A percentile compares a stretch with the other conserved stretches of the same genome.
phyloP scores from a whole-genome alignment of 345 rosid species.

The Kandelia obovata region DNA sequence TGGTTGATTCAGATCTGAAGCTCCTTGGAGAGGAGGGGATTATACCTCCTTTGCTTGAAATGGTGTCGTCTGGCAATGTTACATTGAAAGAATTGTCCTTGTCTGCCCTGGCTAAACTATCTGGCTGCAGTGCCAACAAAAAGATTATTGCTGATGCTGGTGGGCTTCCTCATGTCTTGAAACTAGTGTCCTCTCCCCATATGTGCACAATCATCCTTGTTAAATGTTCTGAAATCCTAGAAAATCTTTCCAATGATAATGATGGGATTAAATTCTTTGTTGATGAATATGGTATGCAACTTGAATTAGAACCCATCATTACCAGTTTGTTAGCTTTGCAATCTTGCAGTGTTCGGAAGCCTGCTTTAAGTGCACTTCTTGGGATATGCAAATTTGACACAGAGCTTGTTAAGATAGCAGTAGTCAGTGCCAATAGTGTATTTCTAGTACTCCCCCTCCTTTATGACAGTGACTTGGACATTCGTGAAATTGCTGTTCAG shows the following conservation, averaged over 20 bases:
- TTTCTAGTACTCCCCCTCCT: conserved; percentile 51
- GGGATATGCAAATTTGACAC: conserved; percentile 50
- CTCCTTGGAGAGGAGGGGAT: conserved; percentile 55
- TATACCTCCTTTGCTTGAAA: conserved; percentile 53
- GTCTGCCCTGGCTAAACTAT: conserved; percentile 44
- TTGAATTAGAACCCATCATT: conserved; percentile 45
- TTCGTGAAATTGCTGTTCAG: conserved; percentile 51
- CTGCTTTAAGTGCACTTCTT: conserved; percentile 46
- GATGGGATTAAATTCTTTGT: conserved; percentile 53
- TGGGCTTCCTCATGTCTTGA: conserved; percentile 47
- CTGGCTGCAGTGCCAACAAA: conserved; percentile 41
- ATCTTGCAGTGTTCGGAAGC: conserved; percentile 38
- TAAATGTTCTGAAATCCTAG: conserved; percentile 50
- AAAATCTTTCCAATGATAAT: conserved; percentile 37
- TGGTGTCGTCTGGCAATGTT: conserved; percentile 35
- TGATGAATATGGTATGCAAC: conserved; percentile 42
- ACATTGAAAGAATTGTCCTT: conserved; percentile 50
- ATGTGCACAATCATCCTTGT: conserved; percentile 32
- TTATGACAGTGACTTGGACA: conserved; percentile 47
- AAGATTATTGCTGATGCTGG: conserved; percentile 48
- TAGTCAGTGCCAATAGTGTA: conserved; percentile 47
- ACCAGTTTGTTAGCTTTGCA: conserved; percentile 45
- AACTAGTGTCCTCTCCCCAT: conserved; percentile 35
- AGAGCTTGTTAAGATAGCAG: conserved; percentile 54
- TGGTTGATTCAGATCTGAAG: conserved; percentile 45